Percentiles rank a stretch among this genome's conserved stretches.
Evolutionary conservation across 202 grass and related monocot genomes (phyloP).

Genomic region (Cymbopogon flexuosus): DNA sequence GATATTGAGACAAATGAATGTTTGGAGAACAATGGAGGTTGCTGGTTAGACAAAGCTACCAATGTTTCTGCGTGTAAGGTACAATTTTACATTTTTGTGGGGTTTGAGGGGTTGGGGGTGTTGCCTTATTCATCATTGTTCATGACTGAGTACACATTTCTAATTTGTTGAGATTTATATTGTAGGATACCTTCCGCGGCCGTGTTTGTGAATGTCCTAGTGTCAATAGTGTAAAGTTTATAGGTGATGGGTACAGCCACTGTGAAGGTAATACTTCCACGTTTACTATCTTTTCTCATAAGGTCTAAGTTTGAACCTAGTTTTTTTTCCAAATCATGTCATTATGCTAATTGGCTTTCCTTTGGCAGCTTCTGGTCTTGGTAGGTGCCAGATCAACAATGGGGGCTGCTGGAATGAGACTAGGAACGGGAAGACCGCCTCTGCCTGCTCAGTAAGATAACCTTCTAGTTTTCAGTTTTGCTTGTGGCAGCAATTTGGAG

Average conservation of each 20-base stretch:
- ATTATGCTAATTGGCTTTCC: conserved; percentile 15
- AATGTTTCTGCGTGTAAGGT: conserved; percentile 85
- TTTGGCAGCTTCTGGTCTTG: conserved; percentile 66
- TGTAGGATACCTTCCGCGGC: conserved; percentile 81
- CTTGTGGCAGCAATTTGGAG: neutral
- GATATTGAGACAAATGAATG: conserved; percentile 91
- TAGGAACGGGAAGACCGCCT: conserved; percentile 55
- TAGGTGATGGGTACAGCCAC: conserved; percentile 69
- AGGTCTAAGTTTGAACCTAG: neutral
- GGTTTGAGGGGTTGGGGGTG: neutral
- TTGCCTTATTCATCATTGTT: neutral
- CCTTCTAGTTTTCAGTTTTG: neutral
- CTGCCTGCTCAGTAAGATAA: conserved; percentile 77
- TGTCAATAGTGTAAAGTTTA: conserved; percentile 66
- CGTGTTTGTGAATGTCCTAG: conserved; percentile 70
- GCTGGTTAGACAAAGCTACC: conserved; percentile 59
- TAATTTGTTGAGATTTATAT: conserved; percentile 6
- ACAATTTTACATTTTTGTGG: neutral
- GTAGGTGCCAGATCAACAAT: conserved; percentile 78
- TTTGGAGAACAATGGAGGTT: conserved; percentile 89
- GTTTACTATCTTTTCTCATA: neutral
- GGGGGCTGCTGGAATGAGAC: conserved; percentile 82
- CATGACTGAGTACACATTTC: neutral
- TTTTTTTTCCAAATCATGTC: neutral
- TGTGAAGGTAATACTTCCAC: conserved; percentile 62